Evolutionary conservation across 208 protist species (phyloP).

Genomic region (Trypanosoma melophagium): DNA sequence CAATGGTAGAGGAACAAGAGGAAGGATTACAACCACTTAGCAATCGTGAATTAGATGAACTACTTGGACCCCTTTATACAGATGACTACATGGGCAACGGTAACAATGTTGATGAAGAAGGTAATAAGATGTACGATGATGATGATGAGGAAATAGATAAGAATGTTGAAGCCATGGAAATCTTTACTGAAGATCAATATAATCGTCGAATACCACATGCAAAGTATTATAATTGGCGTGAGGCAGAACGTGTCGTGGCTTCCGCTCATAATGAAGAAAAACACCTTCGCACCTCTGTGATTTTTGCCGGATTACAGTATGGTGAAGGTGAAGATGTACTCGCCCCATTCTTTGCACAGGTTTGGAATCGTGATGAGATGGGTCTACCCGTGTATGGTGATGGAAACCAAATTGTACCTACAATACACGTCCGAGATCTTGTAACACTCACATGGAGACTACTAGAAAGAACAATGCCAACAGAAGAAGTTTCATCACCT

Average conservation of each 20-base stretch:
- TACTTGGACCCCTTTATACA: constrained; percentile 22
- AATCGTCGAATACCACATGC: constrained; percentile 91
- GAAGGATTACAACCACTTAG: constrained; percentile 42
- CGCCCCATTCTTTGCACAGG: constrained; percentile 85
- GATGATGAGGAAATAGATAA: constrained; percentile 4
- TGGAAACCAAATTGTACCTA: constrained; percentile 86
- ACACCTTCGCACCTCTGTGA: constrained; percentile 84
- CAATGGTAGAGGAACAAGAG: constrained; percentile 22
- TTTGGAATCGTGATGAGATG: constrained; percentile 63
- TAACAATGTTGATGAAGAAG: constrained; percentile 5
- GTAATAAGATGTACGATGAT: neutral
- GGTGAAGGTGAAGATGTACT: constrained; percentile 89
- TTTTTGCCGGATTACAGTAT: constrained; percentile 90
- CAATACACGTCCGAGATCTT: constrained; percentile 92
- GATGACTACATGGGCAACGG: neutral
- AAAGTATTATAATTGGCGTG: constrained; percentile 89
- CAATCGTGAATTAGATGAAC: constrained; percentile 32
- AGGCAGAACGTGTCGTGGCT: constrained; percentile 91
- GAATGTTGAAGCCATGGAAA: constrained; percentile 34
- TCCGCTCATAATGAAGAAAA: constrained; percentile 68
- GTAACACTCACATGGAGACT: constrained; percentile 79
- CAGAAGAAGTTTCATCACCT: constrained; percentile 12
- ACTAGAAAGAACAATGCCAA: constrained; percentile 8
- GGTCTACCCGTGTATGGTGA: constrained; percentile 86
- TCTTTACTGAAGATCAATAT: constrained; percentile 93